These are phyloP conservation scores for Paulownia fortunei DNA, from an alignment of 257 asterid genomes.

Conservation along the genomic window DNA sequence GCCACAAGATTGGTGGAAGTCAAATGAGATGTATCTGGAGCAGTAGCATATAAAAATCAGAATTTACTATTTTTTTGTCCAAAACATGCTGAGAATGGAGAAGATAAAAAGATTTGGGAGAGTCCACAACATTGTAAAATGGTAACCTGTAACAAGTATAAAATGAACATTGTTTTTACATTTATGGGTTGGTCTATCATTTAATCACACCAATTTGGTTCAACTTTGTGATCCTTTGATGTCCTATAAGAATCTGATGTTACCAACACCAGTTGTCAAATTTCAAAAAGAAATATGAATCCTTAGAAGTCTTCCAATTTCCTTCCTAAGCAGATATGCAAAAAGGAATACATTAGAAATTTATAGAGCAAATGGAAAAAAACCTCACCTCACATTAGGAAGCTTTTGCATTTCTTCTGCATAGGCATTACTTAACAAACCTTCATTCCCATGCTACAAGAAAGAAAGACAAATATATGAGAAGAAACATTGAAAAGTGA, in stretches of 20 bases:
- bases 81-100: slow-evolving; percentile 24
- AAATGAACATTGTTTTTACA: neutral
- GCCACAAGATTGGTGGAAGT: slow-evolving; percentile 90
- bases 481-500: slow-evolving; percentile 1
- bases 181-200: slow-evolving; percentile 14
- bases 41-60: slow-evolving; percentile 31
- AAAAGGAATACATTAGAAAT: neutral
- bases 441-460: slow-evolving; percentile 95
- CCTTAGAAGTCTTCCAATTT: slow-evolving; percentile 16
- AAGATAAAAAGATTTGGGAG: slow-evolving; percentile 17
- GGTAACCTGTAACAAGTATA: neutral
- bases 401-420: slow-evolving; percentile 81
- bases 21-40: slow-evolving; percentile 85
- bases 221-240: slow-evolving; percentile 28
- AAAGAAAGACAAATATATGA: slow-evolving; percentile 24
- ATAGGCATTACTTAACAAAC: slow-evolving; percentile 67
- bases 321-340: slow-evolving; percentile 10
- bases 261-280: slow-evolving; percentile 17
- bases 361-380: neutral
- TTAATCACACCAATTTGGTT: slow-evolving; percentile 9
- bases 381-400: slow-evolving; percentile 75
- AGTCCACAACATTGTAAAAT: slow-evolving; percentile 12
- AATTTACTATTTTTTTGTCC: slow-evolving; percentile 2
- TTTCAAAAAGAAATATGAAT: neutral
- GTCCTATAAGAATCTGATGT: slow-evolving; percentile 12